Evolutionary conservation across 2,329 filamentous ascomycete species (phyloP), one percentile per base, ranked within the genome.

Genomic region (Trichoderma koningii): DNA sequence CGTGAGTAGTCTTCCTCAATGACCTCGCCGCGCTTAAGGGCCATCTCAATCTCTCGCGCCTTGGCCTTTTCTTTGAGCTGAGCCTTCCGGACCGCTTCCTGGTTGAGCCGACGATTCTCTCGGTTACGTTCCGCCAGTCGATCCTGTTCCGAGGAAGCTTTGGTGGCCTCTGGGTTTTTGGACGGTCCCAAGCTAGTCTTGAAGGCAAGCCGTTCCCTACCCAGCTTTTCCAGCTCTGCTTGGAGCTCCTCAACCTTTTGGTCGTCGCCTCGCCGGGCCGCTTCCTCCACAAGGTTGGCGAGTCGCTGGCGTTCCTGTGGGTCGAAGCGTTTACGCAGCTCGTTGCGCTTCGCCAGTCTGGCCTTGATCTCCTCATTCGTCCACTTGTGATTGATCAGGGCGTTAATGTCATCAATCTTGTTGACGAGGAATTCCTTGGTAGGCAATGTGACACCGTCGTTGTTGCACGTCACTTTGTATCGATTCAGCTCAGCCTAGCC

Each of bases 81-180:
- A 0, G 93, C 94, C 76, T 91, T 91, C 66, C 94, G 91, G n/a
- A 98, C 90, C 55, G 91, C 89, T 74, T 97, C 91, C n/a, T 86
- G 85, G 73, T 97, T 97, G 70, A 89, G 85, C 66, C 89, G 87
- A 67, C 94, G 89, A 77, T 97, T 97, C 73, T 90, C 87, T 30
- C 86, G 83, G 77, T 99, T 99, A 69, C 97, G 83, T 72, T 90
- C 85, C 0, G 91, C 91, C 26, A 98, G 84, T 30, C 91, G 89
- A 69, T 96, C 92, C 75, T 94, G 92, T 75, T 96, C 90, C 41
- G 84, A 81, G 9, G 83, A 80, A 70, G 82, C 76, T 64, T 77
- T 77, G 51, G 80, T 74, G n/a, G 76, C 74, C 66, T 79, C 72
- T 28, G 83, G 80, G 68, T 84, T 83, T 72, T 87, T 88, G 34